Conservation (phyloP, 2,329 filamentous ascomycete species). For the Aspergillus brunneoviolaceus region DNA sequence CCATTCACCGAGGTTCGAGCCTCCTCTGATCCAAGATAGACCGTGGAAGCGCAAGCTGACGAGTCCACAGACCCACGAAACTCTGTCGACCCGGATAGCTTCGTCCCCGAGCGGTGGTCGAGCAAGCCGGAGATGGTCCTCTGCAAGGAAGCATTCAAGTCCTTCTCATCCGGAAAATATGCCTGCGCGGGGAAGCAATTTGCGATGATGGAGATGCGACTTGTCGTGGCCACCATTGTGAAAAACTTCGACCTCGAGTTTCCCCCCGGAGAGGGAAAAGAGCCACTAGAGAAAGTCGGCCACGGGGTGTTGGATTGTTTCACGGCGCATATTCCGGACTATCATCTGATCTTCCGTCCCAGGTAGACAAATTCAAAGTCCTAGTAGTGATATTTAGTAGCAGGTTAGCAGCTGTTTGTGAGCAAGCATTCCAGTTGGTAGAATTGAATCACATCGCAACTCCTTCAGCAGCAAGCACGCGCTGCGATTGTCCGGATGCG, state of each 20-base stretch:
- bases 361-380: not conserved
- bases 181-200: conserved; percentile 9
- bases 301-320: conserved; percentile 12
- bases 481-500: conserved; percentile 17
- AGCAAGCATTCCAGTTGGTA: not conserved
- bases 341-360: conserved; percentile 8
- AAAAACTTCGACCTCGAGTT: conserved; percentile 11
- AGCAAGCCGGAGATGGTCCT: conserved; percentile 10
- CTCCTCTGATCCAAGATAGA: no score
- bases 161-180: conserved; percentile 13
- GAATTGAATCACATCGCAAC: not conserved
- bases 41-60: not conserved
- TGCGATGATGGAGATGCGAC: conserved; percentile 14
- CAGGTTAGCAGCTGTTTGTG: no score
- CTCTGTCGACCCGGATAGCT: conserved; percentile 7
- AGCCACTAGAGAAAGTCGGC: conserved; percentile 6
- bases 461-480: not conserved
- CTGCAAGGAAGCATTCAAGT: conserved; percentile 8
- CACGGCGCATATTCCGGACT: conserved; percentile 10
- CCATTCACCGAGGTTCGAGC: conserved; percentile 8
- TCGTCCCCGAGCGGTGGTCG: conserved; percentile 13
- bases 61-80: conserved; percentile 9
- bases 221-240: conserved; percentile 11
- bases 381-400: not conserved
- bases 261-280: conserved; percentile 4